Conservation (phyloP, 2,329 filamentous ascomycete genomes). For the Cadophora gregata region DNA sequence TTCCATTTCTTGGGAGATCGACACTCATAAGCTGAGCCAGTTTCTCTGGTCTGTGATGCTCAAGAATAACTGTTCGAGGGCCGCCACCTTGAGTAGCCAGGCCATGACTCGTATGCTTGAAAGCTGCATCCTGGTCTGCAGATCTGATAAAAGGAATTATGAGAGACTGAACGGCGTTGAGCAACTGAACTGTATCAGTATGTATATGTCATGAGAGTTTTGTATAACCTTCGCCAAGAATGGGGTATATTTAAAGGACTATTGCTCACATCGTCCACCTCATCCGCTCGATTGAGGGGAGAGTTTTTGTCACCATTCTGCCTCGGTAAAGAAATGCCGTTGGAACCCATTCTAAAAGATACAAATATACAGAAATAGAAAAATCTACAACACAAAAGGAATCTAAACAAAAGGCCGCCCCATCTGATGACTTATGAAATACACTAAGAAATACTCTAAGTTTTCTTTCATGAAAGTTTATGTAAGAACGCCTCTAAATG, state of each 20-base stretch:
- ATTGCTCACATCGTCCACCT: constrained; percentile 54
- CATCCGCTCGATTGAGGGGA: constrained; percentile 48
- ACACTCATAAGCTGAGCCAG: constrained; percentile 62
- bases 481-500: constrained; percentile 10
- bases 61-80: constrained; percentile 64
- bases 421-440: background rate
- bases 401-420: background rate
- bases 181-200: constrained; percentile 57
- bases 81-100: constrained; percentile 47
- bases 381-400: background rate
- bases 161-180: constrained; percentile 69
- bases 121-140: constrained; percentile 68
- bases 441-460: constrained; percentile 3
- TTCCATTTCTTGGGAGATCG: constrained; percentile 62
- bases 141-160: constrained; percentile 73
- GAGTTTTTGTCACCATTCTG: constrained; percentile 13
- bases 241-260: background rate
- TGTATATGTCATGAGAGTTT: background rate
- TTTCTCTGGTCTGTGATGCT: constrained; percentile 64
- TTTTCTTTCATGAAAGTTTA: background rate
- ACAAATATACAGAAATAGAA: constrained; percentile 3
- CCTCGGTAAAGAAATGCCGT: constrained; percentile 29
- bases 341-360: constrained; percentile 32
- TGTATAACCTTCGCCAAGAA: background rate
- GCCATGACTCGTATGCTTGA: constrained; percentile 59